Conservation (phyloP, 2,329 filamentous ascomycete genomes). For the Coniochaeta sp. region DNA sequence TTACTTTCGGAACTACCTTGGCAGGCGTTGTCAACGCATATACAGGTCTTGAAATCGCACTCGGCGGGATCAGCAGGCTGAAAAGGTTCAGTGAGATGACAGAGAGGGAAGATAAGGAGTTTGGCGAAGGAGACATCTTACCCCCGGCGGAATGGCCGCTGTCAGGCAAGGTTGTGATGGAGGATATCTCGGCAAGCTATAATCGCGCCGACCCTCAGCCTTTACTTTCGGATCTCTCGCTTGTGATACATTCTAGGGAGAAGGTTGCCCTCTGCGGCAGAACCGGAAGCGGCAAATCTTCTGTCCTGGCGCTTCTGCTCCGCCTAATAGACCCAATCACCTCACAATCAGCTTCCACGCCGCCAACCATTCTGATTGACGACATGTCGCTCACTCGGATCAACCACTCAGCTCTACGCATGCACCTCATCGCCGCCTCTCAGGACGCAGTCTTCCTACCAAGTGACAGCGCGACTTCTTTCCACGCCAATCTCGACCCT, state of each 20-base stretch:
- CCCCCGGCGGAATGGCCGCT: slow-evolving; percentile 20
- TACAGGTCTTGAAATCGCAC: slow-evolving; percentile 22
- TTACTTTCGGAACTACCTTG: slow-evolving; percentile 18
- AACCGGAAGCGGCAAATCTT: slow-evolving; percentile 31
- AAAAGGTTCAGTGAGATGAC: slow-evolving; percentile 16
- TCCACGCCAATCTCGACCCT: slow-evolving; percentile 24
- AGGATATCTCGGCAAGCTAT: slow-evolving; percentile 19
- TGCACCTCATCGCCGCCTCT: slow-evolving; percentile 30
- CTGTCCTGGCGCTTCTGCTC: slow-evolving; percentile 28
- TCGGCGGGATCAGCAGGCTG: slow-evolving; percentile 22
- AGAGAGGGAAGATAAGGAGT: slow-evolving; percentile 12
- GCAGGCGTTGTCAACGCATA: slow-evolving; percentile 18
- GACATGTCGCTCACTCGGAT: slow-evolving; percentile 20
- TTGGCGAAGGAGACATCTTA: slow-evolving; percentile 12
- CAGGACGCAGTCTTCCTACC: slow-evolving; percentile 35
- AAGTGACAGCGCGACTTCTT: slow-evolving; percentile 21
- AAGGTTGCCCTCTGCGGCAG: slow-evolving; percentile 25
- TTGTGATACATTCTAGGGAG: slow-evolving; percentile 20
- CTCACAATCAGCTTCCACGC: slow-evolving; percentile 14
- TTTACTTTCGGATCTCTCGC: slow-evolving; percentile 19
- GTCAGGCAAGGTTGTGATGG: slow-evolving; percentile 14
- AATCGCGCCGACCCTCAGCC: slow-evolving; percentile 7
- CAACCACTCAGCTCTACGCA: slow-evolving; percentile 23
- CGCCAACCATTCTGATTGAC: slow-evolving; percentile 20
- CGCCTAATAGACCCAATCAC: slow-evolving; percentile 26